Base-by-base conservation (phyloP, 1,139 yeast genomes). In the Blastobotrys petasosporus region DNA sequence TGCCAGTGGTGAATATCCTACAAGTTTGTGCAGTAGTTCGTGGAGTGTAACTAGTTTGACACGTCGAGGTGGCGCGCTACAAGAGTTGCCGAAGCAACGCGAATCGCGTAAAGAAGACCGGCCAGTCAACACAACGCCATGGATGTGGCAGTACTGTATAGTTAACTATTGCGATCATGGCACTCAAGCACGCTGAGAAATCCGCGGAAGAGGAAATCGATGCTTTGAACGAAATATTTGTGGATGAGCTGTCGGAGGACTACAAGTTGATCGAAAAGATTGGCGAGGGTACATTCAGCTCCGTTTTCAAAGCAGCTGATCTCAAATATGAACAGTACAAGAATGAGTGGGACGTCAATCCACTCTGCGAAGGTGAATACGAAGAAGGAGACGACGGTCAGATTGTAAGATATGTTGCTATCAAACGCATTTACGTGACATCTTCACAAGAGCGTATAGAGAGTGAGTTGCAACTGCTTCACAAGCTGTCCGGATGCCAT, bases 281-380 rank as follows among this genome's bases (percentile, higher is more conserved):
- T 54, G 99, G 98, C 10, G 97, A 90, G 63, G 97, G 97, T 23
- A 88, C 97, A 0, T 88, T 88, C 59, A 85, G 95, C 17, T 79
- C 88, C 1, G 96, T 92, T 3, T 92, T 87, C 71, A 84, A 84
- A 60, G 96, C 97, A 0, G 81, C 80, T 51, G 95, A 90, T 47
- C 62, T 80, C 42, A 48, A 57, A 17, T 61, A 65, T 48, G 58
- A 58, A 16, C 37, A 54, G 30, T 65, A 53, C 44, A 55, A 55
- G 37, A 62, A 65, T 39, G 48, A 51, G 54, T 55, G 60, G 59
- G 58, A 56, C 32, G 40, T 40, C 1, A 11, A 25, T 10, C 38
- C 31, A n/a, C 16, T 25, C 11, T 33, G 42, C 30, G 34, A 29
- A 12, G 30, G 36, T 16, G 46, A 33, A 16, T 35, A 46, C 16